Percentiles rank a stretch among this genome's conserved stretches.
Conservation (phyloP, 2,329 filamentous ascomycete species). For the Colletotrichum lindemuthianum region DNA sequence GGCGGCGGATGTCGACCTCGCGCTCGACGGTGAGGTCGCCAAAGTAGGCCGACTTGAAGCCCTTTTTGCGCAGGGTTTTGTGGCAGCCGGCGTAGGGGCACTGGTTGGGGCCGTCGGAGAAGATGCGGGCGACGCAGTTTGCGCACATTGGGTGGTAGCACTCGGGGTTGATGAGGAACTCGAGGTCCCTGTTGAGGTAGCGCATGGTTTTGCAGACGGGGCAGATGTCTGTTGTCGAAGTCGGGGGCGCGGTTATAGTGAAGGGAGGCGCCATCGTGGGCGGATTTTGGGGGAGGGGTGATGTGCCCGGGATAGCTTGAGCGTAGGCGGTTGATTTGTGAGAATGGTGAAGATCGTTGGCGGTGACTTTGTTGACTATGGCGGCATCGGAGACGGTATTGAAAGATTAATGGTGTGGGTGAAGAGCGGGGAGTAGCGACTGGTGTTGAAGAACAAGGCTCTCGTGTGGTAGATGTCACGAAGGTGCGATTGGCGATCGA, state of each 20-base stretch:
- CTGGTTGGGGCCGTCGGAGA: conserved; percentile 88
- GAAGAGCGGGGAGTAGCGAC: no score
- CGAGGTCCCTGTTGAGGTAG: conserved; percentile 93
- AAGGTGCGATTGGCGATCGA: no score
- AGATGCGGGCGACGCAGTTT: conserved; percentile 93
- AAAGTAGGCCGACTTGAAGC: conserved; percentile 90
- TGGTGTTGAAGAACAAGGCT: no score
- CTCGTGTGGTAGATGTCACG: no score
- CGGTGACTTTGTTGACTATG: no score
- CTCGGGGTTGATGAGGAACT: conserved; percentile 96
- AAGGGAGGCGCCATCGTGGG: conserved; percentile 23
- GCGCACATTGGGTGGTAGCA: conserved; percentile 99
- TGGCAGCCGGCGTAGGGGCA: conserved; percentile 92
- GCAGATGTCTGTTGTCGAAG: conserved; percentile 75
- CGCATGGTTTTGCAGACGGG: conserved; percentile 97
- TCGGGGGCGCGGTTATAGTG: conserved; percentile 37
- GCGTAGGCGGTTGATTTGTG: no score
- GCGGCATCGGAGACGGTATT: no score
- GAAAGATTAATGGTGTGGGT: no score
- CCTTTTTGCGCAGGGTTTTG: conserved; percentile 84
- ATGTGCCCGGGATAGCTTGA: background rate
- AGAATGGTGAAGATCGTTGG: no score
- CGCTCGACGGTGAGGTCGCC: conserved; percentile 87
- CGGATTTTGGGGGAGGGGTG: background rate
- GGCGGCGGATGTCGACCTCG: conserved; percentile 89